Evolutionary conservation across 2,329 filamentous ascomycete species (phyloP).

Genomic region (Penicillium sp.): DNA sequence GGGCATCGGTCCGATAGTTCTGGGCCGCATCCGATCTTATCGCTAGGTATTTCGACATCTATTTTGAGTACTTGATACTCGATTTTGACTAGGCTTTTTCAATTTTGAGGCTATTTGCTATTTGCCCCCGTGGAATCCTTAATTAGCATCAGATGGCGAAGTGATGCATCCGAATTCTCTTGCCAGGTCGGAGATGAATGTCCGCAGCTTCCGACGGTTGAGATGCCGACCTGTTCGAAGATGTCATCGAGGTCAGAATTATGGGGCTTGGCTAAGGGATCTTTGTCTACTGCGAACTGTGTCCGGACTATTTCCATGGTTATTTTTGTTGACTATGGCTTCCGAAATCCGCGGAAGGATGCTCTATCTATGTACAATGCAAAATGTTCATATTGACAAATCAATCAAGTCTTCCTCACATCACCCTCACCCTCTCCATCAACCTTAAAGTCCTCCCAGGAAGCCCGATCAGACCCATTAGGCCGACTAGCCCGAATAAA

Average conservation of each 20-base stretch:
- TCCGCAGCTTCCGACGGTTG: slow-evolving; percentile 3
- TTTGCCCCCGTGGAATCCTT: not conserved
- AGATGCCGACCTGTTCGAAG: not conserved
- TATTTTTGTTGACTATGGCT: not conserved
- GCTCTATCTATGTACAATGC: slow-evolving; percentile 6
- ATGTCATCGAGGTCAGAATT: not conserved
- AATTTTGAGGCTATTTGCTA: not conserved
- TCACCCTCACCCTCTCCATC: slow-evolving; percentile 23
- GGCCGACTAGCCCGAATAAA: slow-evolving; percentile 48
- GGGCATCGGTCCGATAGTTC: slow-evolving; percentile 13
- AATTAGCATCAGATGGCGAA: not conserved
- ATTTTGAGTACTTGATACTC: not conserved
- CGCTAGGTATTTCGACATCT: not conserved
- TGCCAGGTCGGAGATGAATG: not conserved
- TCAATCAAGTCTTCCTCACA: slow-evolving; percentile 19
- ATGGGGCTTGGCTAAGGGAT: not conserved
- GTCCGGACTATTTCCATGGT: not conserved
- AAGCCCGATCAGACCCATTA: slow-evolving; percentile 49
- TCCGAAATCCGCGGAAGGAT: not conserved
- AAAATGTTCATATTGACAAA: not conserved
- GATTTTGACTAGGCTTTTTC: not conserved
- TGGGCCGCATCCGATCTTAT: slow-evolving; percentile 20
- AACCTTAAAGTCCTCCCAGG: slow-evolving; percentile 40
- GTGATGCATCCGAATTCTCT: not conserved
- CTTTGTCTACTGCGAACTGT: not conserved